Evolutionary conservation across 805 yeast species (phyloP).

Genomic region (Metschnikowia cerradonensis): DNA sequence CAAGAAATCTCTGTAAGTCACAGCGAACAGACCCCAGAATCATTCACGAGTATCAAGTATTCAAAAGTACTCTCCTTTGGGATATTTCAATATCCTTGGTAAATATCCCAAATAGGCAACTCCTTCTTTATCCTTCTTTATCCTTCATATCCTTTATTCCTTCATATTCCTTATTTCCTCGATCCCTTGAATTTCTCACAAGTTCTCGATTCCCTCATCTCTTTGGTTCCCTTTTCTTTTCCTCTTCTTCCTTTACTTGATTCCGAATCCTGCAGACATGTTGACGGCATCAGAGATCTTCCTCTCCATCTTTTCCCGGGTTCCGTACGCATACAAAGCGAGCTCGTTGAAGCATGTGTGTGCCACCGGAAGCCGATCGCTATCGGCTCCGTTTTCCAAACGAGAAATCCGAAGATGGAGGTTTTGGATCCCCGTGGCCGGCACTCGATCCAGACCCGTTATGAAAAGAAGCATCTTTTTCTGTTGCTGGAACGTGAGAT

Average conservation of each 20-base stretch:
- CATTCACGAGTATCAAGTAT: too few relatives aligned
- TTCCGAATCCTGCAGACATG: constrained; percentile 85
- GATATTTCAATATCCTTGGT: too few relatives aligned
- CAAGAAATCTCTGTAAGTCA: too few relatives aligned
- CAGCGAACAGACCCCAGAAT: too few relatives aligned
- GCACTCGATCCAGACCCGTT: constrained; percentile 88
- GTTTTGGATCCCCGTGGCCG: constrained; percentile 86
- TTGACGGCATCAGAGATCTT: constrained; percentile 68
- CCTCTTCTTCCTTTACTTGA: constrained; percentile 36
- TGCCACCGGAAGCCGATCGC: constrained; percentile 68
- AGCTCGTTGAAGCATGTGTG: constrained; percentile 95
- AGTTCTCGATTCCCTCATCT: background rate
- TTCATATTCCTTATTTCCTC: too few relatives aligned
- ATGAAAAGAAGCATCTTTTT: constrained; percentile 67
- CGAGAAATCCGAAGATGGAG: constrained; percentile 68
- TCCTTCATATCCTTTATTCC: too few relatives aligned
- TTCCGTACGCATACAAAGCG: constrained; percentile 63
- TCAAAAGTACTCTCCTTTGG: too few relatives aligned
- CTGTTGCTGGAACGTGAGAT: constrained; percentile 45
- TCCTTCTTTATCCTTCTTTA: too few relatives aligned
- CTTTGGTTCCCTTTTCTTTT: background rate
- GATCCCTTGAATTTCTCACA: too few relatives aligned
- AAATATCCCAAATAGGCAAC: too few relatives aligned
- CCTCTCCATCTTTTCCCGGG: constrained; percentile 47
- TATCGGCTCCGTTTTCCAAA: constrained; percentile 27